Evolutionary conservation across 805 yeast genomes (phyloP).

Genomic region (Cyberlindnera mrakii): DNA sequence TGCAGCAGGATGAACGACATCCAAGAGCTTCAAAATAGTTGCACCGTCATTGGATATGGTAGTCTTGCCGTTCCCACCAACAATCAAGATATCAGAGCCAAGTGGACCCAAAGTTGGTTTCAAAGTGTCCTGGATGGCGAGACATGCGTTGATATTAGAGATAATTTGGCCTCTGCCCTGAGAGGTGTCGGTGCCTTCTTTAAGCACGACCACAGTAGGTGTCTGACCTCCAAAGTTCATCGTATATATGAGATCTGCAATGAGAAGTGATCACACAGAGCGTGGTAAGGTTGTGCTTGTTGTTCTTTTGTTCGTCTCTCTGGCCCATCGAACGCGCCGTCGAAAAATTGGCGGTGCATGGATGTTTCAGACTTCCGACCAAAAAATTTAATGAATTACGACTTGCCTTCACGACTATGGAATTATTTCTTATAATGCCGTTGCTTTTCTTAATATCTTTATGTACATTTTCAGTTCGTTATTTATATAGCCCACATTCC

Average conservation of each 20-base stretch:
- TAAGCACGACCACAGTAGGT: conserved; percentile 96
- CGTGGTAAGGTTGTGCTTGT: too few relatives aligned
- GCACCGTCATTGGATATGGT: conserved; percentile 99
- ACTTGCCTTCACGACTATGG: too few relatives aligned
- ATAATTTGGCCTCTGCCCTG: conserved; percentile 96
- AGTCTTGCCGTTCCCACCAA: conserved; percentile 74
- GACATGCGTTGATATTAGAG: conserved; percentile 92
- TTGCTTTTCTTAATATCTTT: neutral
- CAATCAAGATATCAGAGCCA: conserved; percentile 93
- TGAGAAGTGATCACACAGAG: too few relatives aligned
- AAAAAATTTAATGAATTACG: too few relatives aligned
- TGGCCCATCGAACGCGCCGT: too few relatives aligned
- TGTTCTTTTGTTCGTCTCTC: too few relatives aligned
- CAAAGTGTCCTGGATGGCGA: conserved; percentile 94
- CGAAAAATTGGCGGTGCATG: too few relatives aligned
- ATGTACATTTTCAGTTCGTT: neutral
- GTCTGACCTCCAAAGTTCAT: conserved; percentile 93
- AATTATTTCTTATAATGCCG: neutral
- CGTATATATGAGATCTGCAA: neutral
- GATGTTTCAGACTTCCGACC: too few relatives aligned
- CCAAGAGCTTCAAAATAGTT: conserved; percentile 83
- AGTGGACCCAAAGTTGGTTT: conserved; percentile 95
- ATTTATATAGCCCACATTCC: conserved; percentile 56
- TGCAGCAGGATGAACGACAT: conserved; percentile 98
- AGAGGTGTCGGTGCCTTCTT: conserved; percentile 96